Conservation (phyloP, 345 rosid species). For the Salix exigua region DNA sequence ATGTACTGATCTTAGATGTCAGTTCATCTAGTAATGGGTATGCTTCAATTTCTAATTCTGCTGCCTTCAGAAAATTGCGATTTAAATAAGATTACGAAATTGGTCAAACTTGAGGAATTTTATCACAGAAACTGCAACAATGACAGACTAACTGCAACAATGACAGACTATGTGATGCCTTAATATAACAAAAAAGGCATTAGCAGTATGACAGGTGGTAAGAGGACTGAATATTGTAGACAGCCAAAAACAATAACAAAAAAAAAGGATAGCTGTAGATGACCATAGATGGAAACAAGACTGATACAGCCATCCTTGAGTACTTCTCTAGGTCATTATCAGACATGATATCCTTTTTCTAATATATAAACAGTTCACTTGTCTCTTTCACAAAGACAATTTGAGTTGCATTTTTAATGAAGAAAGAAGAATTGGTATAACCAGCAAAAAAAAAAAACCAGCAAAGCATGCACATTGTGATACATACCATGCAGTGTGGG, state of each 20-base stretch:
- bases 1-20: constrained; percentile 92
- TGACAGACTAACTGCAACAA: not conserved
- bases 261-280: not conserved
- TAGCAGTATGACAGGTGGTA: not conserved
- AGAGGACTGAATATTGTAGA: not conserved
- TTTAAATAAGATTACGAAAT: constrained; percentile 14
- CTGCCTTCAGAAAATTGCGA: constrained; percentile 60
- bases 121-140: not conserved
- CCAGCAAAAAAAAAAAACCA: not conserved
- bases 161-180: not conserved
- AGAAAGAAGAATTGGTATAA: not conserved
- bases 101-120: constrained; percentile 8
- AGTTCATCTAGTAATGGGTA: constrained; percentile 94
- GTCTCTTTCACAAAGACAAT: not conserved
- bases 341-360: not conserved
- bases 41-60: constrained; percentile 98
- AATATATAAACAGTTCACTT: not conserved
- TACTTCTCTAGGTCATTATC: not conserved
- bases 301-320: not conserved
- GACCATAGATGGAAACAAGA: not conserved
- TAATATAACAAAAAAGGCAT: not conserved
- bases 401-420: not conserved
- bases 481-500: not conserved
- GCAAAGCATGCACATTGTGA: not conserved
- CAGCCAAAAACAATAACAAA: not conserved